Evolutionary conservation across 2,329 filamentous ascomycete species (phyloP).

Genomic region (Trichoderma arundinaceum): DNA sequence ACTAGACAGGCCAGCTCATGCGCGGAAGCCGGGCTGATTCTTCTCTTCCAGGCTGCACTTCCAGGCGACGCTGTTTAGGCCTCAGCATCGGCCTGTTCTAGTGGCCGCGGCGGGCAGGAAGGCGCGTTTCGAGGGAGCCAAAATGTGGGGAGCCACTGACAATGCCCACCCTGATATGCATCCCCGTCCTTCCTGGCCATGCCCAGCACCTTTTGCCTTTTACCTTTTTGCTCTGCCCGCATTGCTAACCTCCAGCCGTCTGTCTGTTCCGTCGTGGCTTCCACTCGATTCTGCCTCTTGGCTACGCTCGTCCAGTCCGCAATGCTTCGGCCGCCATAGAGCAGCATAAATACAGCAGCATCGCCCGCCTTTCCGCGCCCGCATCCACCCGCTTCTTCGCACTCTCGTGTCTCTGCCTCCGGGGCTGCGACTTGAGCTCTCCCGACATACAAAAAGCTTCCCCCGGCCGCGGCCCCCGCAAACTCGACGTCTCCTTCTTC

Average conservation of each 20-base stretch:
- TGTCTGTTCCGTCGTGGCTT: background rate
- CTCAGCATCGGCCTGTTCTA: background rate
- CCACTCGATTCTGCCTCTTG: background rate
- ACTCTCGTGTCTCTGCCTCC: background rate
- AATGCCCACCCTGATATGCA: background rate
- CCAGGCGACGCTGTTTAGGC: background rate
- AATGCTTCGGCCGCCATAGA: slow-evolving; percentile 29
- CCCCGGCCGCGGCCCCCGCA: background rate
- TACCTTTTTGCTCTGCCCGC: background rate
- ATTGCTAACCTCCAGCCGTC: background rate
- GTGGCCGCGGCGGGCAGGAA: slow-evolving; percentile 20
- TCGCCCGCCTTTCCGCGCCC: slow-evolving; percentile 8
- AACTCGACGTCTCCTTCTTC: background rate
- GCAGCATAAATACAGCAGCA: slow-evolving; percentile 9
- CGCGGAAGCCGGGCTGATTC: background rate
- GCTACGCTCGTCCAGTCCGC: background rate
- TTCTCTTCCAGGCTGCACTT: slow-evolving; percentile 5
- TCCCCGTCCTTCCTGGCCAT: background rate
- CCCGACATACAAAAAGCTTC: background rate
- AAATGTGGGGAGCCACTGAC: slow-evolving; percentile 15
- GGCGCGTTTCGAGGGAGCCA: slow-evolving; percentile 26
- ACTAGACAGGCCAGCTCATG: no score
- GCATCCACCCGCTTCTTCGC: background rate
- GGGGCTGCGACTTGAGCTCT: background rate
- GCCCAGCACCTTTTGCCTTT: background rate